Base-by-base conservation (phyloP, 768 basidiomycete species). In the Lactifluus volemus region DNA sequence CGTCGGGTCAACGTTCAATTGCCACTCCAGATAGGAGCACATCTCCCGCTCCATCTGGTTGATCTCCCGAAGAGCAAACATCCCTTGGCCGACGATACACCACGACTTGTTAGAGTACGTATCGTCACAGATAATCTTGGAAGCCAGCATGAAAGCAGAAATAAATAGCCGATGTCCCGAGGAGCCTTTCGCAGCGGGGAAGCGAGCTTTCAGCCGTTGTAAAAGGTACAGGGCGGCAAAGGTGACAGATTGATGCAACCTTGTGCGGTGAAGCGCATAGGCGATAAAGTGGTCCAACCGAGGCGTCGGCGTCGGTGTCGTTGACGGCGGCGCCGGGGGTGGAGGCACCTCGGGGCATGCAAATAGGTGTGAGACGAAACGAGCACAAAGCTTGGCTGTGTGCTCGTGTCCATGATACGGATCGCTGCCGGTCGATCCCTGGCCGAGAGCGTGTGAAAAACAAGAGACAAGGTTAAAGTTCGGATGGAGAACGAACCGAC, bases 21-120 rank as follows among this genome's bases (percentile, higher is more conserved):
- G 87, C 94, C 93, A 98, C 70, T 96, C 94, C 48, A 99, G 77
- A 69, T 98, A 98, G 15, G 83, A 80, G 64, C 86, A 92, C 86
- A 97, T 93, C 74, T 95, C 92, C 25, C 92, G 77, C 76, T 95
- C 93, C 92, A 95, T 94, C 78, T 95, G 92, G 73, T 97, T 97
- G 69, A 97, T 87, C 79, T 95, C 93, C 49, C 88, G 81, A 7
- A 95, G 75, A 1, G 79, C 75, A 68, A 84, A 85, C 75, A 83
- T 80, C 65, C 78, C 79, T 68, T 84, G 82, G 19, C 80, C 84
- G 60, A 85, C 84, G 55, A 84, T 79, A 41, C 77, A 76, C 84
- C 84, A 85, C 17, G 78, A 79, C 74, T 83, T 81, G 77, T 84
- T 85, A n/a, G 79, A 80, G 71, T 84, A 84, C 17, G 83, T 84